A percentile compares a stretch with the other conserved stretches of the same genome.
Evolutionary conservation across 257 asterid genomes (phyloP).

Genomic region (Euphrasia confusa): DNA sequence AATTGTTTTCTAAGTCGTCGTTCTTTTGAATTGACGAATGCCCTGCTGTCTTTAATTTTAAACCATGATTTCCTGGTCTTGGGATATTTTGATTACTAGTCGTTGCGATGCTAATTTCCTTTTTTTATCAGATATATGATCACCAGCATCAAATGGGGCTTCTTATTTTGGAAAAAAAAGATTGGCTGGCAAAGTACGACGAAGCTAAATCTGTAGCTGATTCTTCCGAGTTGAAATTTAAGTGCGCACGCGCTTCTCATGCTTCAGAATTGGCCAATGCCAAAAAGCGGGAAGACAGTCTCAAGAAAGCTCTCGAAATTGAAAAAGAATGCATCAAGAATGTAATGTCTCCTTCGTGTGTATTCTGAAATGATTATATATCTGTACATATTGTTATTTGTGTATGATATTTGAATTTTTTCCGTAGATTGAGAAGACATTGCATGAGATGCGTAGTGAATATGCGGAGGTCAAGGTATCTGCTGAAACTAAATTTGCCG

Average conservation of each 20-base stretch:
- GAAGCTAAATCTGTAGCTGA: slow-evolving; percentile 59
- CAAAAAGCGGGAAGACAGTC: slow-evolving; percentile 70
- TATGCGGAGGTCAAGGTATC: slow-evolving; percentile 82
- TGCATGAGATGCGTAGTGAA: slow-evolving; percentile 96
- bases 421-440: slow-evolving; percentile 82
- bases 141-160: slow-evolving; percentile 98
- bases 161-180: slow-evolving; percentile 77
- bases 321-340: slow-evolving; percentile 94
- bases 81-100: background rate
- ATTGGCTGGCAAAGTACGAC: slow-evolving; percentile 71
- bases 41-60: slow-evolving; percentile 14
- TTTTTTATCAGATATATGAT: slow-evolving; percentile 48
- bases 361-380: slow-evolving; percentile 13
- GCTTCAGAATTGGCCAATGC: slow-evolving; percentile 55
- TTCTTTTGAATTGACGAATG: slow-evolving; percentile 9
- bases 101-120: slow-evolving; percentile 19
- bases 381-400: background rate
- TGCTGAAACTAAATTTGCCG: slow-evolving; percentile 63
- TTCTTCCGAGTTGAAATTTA: slow-evolving; percentile 58
- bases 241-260: slow-evolving; percentile 62
- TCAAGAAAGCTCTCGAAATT: slow-evolving; percentile 81
- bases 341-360: slow-evolving; percentile 34
- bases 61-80: slow-evolving; percentile 2
- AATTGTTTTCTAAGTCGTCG: slow-evolving; percentile 20
- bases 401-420: slow-evolving; percentile 19